A percentile compares a stretch with the other conserved stretches of the same genome.
phyloP scores from a whole-genome alignment of 106 monocot species.

The Dendrobium catenatum region DNA sequence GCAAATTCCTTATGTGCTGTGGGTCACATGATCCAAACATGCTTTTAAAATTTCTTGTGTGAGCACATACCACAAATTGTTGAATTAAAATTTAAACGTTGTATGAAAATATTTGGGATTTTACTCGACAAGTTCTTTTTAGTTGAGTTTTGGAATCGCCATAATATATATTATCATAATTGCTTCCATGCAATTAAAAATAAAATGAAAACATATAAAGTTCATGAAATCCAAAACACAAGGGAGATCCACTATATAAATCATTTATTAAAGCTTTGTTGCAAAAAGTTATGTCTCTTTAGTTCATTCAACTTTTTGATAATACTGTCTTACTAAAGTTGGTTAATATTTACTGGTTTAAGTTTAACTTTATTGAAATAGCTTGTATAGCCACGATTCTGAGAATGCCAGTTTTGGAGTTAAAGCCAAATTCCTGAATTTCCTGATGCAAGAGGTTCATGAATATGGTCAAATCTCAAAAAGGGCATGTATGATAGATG shows the following conservation, averaged over 20 bases:
- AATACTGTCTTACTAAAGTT: not conserved
- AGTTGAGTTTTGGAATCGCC: not conserved
- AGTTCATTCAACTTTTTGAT: not conserved
- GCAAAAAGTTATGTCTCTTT: not conserved
- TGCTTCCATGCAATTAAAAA: not conserved
- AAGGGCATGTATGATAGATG: not conserved
- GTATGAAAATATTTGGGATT: not conserved
- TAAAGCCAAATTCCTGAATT: not conserved
- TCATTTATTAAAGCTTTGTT: not conserved
- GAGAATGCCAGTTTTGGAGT: not conserved
- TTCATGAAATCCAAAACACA: not conserved
- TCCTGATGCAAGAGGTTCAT: not conserved
- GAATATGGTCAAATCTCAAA: not conserved
- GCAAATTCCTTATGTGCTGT: not conserved
- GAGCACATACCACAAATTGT: not conserved
- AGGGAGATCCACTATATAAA: not conserved
- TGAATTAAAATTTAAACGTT: not conserved
- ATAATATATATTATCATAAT: not conserved
- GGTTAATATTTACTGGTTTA: not conserved
- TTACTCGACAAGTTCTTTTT: not conserved
- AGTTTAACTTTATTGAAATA: not conserved
- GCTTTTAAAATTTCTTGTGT: not conserved
- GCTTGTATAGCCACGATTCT: not conserved
- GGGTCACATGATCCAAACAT: not conserved
- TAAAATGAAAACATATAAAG: not conserved